Evolutionary conservation across 176 grass and related monocot species (phyloP).

Genomic region (Tuctoria greenei): DNA sequence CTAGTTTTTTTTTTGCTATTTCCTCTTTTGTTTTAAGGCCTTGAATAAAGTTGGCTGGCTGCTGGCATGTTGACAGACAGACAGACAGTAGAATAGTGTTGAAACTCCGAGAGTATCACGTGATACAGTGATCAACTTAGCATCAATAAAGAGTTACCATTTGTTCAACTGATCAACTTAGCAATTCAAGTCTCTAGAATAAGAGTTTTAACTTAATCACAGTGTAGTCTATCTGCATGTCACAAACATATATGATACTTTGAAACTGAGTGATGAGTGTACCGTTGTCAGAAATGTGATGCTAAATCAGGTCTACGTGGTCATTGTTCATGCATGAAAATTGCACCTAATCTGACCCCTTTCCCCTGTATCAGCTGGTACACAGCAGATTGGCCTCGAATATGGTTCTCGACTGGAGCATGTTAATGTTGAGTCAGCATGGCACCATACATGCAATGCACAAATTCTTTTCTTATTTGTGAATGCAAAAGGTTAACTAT

Average conservation of each 20-base stretch:
- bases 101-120: not conserved
- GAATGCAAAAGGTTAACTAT: not conserved
- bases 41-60: constrained; percentile 46
- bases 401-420: not conserved
- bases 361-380: not conserved
- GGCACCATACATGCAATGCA: not conserved
- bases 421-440: not conserved
- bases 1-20: not conserved
- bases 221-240: not conserved
- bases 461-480: not conserved
- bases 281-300: not conserved
- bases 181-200: not conserved
- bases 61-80: constrained; percentile 9
- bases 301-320: not conserved
- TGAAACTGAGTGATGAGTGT: not conserved
- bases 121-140: constrained; percentile 20
- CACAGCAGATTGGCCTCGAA: not conserved
- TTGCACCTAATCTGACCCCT: not conserved
- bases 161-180: not conserved
- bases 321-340: not conserved
- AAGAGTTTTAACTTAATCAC: not conserved
- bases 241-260: not conserved
- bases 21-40: not conserved
- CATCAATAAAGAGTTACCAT: not conserved
- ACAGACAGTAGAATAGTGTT: not conserved